Conservation (phyloP, 352 stramenopile species). For the Elongisporangium anandrum region DNA sequence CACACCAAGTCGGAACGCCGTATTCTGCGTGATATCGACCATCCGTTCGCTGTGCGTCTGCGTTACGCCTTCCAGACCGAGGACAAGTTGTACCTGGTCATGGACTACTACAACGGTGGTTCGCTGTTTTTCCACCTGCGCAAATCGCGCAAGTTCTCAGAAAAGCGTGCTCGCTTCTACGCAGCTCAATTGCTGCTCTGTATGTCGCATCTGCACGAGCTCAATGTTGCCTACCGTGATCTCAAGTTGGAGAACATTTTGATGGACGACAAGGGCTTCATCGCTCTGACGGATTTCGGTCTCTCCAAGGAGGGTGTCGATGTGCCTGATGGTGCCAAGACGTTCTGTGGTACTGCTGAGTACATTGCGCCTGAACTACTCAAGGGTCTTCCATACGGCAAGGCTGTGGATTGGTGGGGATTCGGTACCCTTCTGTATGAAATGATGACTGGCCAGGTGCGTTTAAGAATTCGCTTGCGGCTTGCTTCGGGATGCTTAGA, state of each 20-base stretch:
- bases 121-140: slow-evolving; percentile 91
- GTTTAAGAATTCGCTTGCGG: slow-evolving; percentile 5
- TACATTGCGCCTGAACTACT: slow-evolving; percentile 92
- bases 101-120: slow-evolving; percentile 92
- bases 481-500: not conserved
- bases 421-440: slow-evolving; percentile 94
- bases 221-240: slow-evolving; percentile 93
- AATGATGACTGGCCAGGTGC: slow-evolving; percentile 88
- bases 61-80: slow-evolving; percentile 93
- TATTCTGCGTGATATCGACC: slow-evolving; percentile 88
- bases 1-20: slow-evolving; percentile 91
- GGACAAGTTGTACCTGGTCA: slow-evolving; percentile 91
- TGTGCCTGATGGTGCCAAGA: slow-evolving; percentile 83
- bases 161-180: slow-evolving; percentile 89
- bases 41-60: slow-evolving; percentile 92
- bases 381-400: slow-evolving; percentile 86
- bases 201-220: slow-evolving; percentile 91
- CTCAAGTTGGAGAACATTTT: slow-evolving; percentile 95
- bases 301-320: slow-evolving; percentile 92
- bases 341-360: slow-evolving; percentile 91
- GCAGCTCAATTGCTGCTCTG: slow-evolving; percentile 88
- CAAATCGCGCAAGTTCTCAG: slow-evolving; percentile 87
- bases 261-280: slow-evolving; percentile 93
- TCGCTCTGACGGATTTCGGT: slow-evolving; percentile 91
- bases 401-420: slow-evolving; percentile 92